Evolutionary conservation across 2,329 filamentous ascomycete species (phyloP).

Genomic region (Aspergillus fructus): DNA sequence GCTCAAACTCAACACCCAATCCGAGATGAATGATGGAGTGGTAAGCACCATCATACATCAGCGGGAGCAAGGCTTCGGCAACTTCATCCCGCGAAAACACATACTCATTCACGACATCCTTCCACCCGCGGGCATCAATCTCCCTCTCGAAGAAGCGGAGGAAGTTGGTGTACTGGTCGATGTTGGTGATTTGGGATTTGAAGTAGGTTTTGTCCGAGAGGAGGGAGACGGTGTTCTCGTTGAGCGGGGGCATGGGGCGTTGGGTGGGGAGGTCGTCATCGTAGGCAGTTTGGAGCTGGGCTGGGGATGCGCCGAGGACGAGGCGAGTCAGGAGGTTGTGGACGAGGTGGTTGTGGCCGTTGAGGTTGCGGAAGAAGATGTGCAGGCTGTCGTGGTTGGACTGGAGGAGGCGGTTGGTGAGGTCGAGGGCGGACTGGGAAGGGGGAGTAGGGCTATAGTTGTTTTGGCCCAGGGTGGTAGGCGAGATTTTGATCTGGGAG

Average conservation of each 20-base stretch:
- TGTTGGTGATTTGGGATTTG: constrained; percentile 33
- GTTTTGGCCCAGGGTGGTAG: background rate
- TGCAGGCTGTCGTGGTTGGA: constrained; percentile 5
- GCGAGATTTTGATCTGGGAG: background rate
- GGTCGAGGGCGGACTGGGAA: background rate
- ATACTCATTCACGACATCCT: constrained; percentile 60
- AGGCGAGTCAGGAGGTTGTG: constrained; percentile 31
- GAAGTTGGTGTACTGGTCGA: constrained; percentile 63
- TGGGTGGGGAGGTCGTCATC: constrained; percentile 26
- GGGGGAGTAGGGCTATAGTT: background rate
- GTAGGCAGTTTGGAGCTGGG: constrained; percentile 26
- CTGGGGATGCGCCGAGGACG: constrained; percentile 28
- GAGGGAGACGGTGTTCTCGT: constrained; percentile 16
- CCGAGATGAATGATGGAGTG: constrained; percentile 82
- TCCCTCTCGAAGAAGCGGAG: constrained; percentile 68
- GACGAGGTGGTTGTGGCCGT: constrained; percentile 28
- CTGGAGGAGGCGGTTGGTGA: constrained; percentile 6
- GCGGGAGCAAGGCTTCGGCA: constrained; percentile 63
- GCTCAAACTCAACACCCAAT: constrained; percentile 74
- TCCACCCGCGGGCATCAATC: constrained; percentile 61
- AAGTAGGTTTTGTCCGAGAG: constrained; percentile 24
- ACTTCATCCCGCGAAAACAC: constrained; percentile 61
- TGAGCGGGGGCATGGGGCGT: constrained; percentile 23
- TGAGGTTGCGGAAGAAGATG: constrained; percentile 8
- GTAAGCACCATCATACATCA: constrained; percentile 60